Percentiles rank a stretch among this genome's conserved stretches.
Conservation (phyloP, 2,329 filamentous ascomycete species). For the Drechslerella coelobrocha region DNA sequence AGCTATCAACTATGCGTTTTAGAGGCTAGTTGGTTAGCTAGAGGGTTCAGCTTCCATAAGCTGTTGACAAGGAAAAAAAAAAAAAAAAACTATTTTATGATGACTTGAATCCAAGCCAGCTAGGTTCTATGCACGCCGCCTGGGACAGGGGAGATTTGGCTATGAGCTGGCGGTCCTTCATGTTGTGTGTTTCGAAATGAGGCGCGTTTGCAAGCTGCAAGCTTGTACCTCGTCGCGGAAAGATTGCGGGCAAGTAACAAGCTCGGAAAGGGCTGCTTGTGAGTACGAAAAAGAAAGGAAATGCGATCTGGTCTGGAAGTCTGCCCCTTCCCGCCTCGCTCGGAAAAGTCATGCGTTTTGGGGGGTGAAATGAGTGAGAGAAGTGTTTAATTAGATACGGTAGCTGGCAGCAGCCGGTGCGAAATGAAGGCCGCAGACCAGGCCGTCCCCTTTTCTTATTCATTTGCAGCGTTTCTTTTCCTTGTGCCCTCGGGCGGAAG, state of each 20-base stretch:
- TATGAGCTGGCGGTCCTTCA: constrained; percentile 37
- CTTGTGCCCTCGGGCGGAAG: constrained; percentile 1
- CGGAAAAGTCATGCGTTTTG: constrained; percentile 25
- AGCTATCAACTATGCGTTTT: constrained; percentile 17
- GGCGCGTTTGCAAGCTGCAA: constrained; percentile 21
- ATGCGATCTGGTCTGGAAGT: constrained; percentile 12
- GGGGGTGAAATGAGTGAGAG: neutral
- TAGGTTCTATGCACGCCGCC: neutral
- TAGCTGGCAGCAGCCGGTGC: neutral
- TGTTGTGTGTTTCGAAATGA: constrained; percentile 29
- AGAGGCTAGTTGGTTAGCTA: neutral
- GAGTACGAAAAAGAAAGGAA: neutral
- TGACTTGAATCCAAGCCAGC: neutral
- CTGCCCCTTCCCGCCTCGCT: constrained; percentile 20
- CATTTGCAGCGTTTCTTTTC: constrained; percentile 1
- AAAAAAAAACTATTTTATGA: neutral
- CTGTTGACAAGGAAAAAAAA: neutral
- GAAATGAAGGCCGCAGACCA: constrained; percentile 3
- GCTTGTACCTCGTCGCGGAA: constrained; percentile 24
- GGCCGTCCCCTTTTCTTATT: constrained; percentile 7
- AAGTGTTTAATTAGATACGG: constrained; percentile 3
- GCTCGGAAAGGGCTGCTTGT: neutral
- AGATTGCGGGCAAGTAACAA: constrained; percentile 16
- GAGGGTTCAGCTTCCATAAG: neutral
- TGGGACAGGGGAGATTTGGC: constrained; percentile 22